Conservation (phyloP, 2,329 filamentous ascomycete genomes). For the Phialophora tarda region DNA sequence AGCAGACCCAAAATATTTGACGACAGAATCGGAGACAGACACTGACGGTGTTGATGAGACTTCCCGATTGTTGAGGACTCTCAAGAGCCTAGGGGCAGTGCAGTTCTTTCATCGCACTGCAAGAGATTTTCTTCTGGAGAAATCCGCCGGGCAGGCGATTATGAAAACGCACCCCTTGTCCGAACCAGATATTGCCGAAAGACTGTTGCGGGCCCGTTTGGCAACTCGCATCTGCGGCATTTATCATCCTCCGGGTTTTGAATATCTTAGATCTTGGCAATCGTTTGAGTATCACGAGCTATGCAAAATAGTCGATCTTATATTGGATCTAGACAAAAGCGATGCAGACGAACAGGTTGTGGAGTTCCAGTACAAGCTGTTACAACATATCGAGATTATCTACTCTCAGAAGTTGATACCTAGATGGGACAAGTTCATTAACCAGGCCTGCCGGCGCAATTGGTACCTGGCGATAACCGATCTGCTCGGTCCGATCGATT, state of each 20-base stretch:
- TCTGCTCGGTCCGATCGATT: background rate
- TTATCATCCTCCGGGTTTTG: background rate
- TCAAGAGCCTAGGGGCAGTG: background rate
- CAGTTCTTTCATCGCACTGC: constrained; percentile 4
- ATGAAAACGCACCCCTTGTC: background rate
- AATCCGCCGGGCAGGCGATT: background rate
- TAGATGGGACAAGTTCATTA: background rate
- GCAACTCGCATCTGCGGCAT: background rate
- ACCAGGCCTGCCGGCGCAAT: background rate
- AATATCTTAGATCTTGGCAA: background rate
- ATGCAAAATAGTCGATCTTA: background rate
- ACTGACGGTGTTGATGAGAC: background rate
- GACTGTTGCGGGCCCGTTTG: background rate
- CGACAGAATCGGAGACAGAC: background rate
- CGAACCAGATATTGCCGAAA: background rate
- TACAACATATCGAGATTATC: background rate
- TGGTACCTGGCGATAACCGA: background rate
- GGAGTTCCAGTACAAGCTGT: background rate
- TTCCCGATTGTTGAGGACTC: background rate
- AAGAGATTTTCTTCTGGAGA: background rate
- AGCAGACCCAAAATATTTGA: background rate
- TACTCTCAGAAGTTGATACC: background rate
- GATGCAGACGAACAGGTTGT: background rate
- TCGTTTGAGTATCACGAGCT: background rate
- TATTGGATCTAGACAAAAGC: background rate